Conservation (phyloP, 139 green algal genomes). For the Tetradesmus lagerheimii region DNA sequence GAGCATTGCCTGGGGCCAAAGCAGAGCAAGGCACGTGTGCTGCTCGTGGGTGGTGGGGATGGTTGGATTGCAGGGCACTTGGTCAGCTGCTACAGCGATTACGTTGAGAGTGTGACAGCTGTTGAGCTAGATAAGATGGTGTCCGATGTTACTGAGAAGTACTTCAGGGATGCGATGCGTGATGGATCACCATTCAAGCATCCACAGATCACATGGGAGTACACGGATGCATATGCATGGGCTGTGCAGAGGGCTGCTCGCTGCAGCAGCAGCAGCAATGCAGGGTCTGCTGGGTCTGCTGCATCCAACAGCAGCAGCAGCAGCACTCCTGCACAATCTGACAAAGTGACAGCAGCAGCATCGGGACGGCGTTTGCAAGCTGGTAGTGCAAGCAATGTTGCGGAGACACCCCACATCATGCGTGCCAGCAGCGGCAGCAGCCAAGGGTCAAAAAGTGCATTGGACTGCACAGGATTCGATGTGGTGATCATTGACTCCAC, state of each 20-base stretch:
- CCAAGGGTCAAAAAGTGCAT: neutral
- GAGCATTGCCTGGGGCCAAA: neutral
- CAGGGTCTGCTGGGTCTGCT: neutral
- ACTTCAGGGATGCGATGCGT: neutral
- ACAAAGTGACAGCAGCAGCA: neutral
- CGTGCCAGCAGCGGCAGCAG: neutral
- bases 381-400: neutral
- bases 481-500: constrained; percentile 33
- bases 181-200: neutral
- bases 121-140: constrained; percentile 15
- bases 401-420: too few relatives aligned
- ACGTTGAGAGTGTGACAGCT: neutral
- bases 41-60: constrained; percentile 29
- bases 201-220: constrained; percentile 7
- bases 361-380: neutral
- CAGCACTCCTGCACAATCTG: too few relatives aligned
- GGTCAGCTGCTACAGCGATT: constrained; percentile 6
- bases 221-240: constrained; percentile 16
- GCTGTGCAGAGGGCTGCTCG: neutral
- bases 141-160: constrained; percentile 7
- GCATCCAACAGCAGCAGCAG: neutral
- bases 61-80: constrained; percentile 33
- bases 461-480: constrained; percentile 1
- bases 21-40: neutral
- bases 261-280: neutral